Base-by-base conservation (phyloP, 2,329 filamentous ascomycete genomes). In the Hypoxylon rubiginosum region DNA sequence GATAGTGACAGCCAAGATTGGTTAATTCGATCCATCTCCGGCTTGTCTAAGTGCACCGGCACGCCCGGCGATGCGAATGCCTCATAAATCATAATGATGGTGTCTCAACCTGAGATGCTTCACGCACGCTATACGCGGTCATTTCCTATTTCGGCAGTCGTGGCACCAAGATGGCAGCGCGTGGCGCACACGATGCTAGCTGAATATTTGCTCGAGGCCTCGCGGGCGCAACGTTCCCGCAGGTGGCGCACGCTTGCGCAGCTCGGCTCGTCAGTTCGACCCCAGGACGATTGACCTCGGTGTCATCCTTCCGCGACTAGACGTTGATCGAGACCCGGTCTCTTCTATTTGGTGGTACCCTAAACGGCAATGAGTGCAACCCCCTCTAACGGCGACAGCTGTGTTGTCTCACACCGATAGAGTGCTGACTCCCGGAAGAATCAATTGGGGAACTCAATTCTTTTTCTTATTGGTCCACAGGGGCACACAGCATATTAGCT, bases 201-300 rank as follows among this genome's bases (percentile, higher is more conserved):
- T 66, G 63, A 67, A 59, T 46, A 41, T 24, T 1, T 26, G 36
- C n/a, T 64, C 62, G 39, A 56, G 51, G 36, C 57, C 56, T 34
- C 36, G 21, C 51, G 13, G n/a, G 32, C 52, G 57, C 52, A 21
- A 57, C 49, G 49, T 15, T 65, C 46, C 62, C 52, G 55, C 36
- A 65, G 36, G 45, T 36, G 52, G 62, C 58, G 36, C 26, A 24
- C 15, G 10, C 39, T 13, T 61, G 49, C 21, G 24, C 34, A 30
- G 32, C 32, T 34, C 21, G 19, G 50, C 34, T 57, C 3, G 17
- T 48, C 36, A 24, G 28, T 46, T 17, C n/a, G 39, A 64, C 24
- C 49, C 32, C n/a, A 51, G 50, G 45, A n/a, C 19, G 45, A 41
- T 26, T 32, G 26, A 34, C 46, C 17, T 36, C 19, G 45, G 56